phyloP scores from a whole-genome alignment of 2,329 filamentous ascomycete genomes.

The Colletotrichum sp. region DNA sequence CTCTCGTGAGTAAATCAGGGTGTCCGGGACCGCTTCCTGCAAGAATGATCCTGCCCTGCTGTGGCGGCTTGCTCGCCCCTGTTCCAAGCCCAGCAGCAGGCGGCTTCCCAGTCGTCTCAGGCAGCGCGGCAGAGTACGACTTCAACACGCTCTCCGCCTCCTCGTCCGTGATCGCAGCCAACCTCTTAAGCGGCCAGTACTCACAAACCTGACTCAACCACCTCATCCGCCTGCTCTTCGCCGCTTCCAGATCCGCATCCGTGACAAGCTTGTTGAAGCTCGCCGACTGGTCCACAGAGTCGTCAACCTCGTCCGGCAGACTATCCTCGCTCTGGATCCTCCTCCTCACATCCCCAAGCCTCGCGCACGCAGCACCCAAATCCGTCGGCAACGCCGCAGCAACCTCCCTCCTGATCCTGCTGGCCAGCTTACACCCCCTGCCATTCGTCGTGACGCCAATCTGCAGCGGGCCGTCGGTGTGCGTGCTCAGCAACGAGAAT shows the following conservation, averaged over 20 bases:
- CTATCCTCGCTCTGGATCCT: constrained; percentile 79
- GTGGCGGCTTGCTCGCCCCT: neutral
- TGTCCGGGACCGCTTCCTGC: constrained; percentile 93
- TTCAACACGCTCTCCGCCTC: constrained; percentile 81
- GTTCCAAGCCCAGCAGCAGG: neutral
- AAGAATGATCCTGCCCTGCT: constrained; percentile 77
- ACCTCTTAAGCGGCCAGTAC: constrained; percentile 90
- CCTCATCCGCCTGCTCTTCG: constrained; percentile 82
- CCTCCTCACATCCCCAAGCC: constrained; percentile 75
- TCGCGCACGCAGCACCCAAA: constrained; percentile 78
- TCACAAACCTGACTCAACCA: constrained; percentile 98
- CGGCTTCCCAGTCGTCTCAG: neutral
- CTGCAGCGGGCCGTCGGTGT: constrained; percentile 89
- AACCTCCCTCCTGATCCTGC: constrained; percentile 87
- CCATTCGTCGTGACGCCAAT: constrained; percentile 96
- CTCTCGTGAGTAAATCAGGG: constrained; percentile 86
- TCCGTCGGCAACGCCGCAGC: constrained; percentile 77
- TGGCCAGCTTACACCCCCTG: constrained; percentile 90
- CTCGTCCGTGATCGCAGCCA: constrained; percentile 79
- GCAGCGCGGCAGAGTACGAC: constrained; percentile 60
- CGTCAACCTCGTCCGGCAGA: constrained; percentile 48
- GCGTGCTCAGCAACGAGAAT: constrained; percentile 87
- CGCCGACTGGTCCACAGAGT: constrained; percentile 77
- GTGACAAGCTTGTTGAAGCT: constrained; percentile 84
- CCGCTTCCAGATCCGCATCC: constrained; percentile 74